Conservation (phyloP, 768 basidiomycete species). For the Lyophyllum decastes region DNA sequence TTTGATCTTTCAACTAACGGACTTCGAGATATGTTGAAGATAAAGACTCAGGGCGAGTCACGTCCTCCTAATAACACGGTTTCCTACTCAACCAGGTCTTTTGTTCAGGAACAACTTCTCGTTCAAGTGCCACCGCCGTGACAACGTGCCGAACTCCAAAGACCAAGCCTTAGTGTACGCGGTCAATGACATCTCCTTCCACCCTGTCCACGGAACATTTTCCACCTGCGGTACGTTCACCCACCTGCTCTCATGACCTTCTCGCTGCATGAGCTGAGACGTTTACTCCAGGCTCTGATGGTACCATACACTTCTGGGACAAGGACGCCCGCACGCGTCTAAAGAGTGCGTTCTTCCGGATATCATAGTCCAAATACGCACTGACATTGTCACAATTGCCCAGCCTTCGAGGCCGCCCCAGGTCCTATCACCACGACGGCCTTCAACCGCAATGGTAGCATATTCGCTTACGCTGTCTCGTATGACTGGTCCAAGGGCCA, state of each 20-base stretch:
- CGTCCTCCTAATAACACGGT: neutral
- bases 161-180: constrained; percentile 74
- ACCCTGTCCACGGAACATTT: constrained; percentile 83
- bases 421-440: constrained; percentile 79
- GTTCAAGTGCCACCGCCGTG: constrained; percentile 81
- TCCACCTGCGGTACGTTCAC: constrained; percentile 64
- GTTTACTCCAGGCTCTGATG: constrained; percentile 63
- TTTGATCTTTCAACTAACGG: neutral
- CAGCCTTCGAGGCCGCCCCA: constrained; percentile 73
- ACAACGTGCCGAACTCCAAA: constrained; percentile 54
- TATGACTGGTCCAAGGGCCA: constrained; percentile 96
- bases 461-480: constrained; percentile 91
- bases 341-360: constrained; percentile 60
- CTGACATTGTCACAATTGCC: neutral
- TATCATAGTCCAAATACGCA: neutral
- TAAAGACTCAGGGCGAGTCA: constrained; percentile 65
- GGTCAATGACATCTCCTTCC: constrained; percentile 87
- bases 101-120: constrained; percentile 74
- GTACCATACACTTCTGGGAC: constrained; percentile 93
- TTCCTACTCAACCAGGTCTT: neutral
- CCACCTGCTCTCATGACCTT: constrained; percentile 17
- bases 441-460: constrained; percentile 86
- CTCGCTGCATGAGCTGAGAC: neutral
- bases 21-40: constrained; percentile 78
- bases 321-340: constrained; percentile 90